Base-by-base conservation (phyloP, 2,329 filamentous ascomycete species). In the Hypocrella siamensis region DNA sequence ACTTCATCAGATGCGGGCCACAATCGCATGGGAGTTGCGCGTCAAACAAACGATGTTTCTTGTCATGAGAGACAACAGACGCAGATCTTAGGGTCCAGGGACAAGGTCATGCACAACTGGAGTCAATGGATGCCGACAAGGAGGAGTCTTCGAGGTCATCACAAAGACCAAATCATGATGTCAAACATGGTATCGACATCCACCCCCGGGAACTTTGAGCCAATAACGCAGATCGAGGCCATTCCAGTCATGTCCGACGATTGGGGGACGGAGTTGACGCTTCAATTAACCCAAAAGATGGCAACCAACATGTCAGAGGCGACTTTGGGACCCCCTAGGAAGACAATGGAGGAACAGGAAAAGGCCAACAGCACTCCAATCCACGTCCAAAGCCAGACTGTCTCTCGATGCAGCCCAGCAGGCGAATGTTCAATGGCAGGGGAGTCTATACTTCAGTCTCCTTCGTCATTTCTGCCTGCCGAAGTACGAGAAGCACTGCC, bases 41-140 rank as follows among this genome's bases (percentile, higher is more conserved):
- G 12, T 9, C 21, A 24, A 12, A 24, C 21, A 24, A 12, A 8
- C 21, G 21, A 24, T 12, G 21, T 12, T 24, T 24, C 21, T 9
- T 12, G 9, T 24, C 21, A 24, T 9, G 21, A 24, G 8, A 24
- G 8, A 9, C 21, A 24, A 9, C 12, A 17, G 15, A 14, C 15
- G 5, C 28, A 24, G 12, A 12, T 26, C 18, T 10, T 28, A 18
- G 11, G 17, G 14, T 18, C 26, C n/a, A 17, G 24, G n/a, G 25
- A 28, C 15, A 34, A 27, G 19, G 26, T 31, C 5, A 31, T 30
- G 22, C 32, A 26, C 16, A 26, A 28, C 14, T 34, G 29, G 35
- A 27, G 35, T 27, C 32, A 32, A 5, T 35, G 32, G 32, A 31
- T 31, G 18, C 38, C 18, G 38, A 41, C 34, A 31, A 33, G 32